These are phyloP conservation scores for Rhodotorula babjevae DNA, from an alignment of 768 basidiomycete species.

Conservation along the genomic window DNA sequence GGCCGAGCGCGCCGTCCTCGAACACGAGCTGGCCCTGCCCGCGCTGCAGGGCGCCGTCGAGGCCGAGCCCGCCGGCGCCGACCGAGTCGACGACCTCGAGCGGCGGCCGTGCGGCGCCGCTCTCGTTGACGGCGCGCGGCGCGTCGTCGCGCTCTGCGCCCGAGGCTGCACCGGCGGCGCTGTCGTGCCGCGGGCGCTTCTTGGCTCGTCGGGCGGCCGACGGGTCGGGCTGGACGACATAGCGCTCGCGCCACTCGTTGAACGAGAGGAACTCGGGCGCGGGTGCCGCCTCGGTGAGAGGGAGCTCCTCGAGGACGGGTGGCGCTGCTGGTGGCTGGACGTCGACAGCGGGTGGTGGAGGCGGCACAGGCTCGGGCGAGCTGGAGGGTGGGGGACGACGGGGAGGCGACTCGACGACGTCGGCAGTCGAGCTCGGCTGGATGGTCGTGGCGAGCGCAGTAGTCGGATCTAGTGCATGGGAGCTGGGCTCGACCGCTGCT, in stretches of 20 bases:
- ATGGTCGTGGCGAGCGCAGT: too few relatives aligned
- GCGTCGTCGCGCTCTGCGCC: constrained; percentile 5
- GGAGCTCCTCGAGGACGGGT: constrained; percentile 1
- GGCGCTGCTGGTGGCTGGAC: neutral
- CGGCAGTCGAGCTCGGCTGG: too few relatives aligned
- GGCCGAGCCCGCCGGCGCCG: neutral
- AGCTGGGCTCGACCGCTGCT: neutral
- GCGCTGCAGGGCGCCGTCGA: neutral
- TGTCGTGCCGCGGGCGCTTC: constrained; percentile 34
- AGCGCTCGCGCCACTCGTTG: constrained; percentile 80
- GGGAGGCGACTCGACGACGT: too few relatives aligned
- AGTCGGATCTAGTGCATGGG: neutral
- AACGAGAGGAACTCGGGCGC: constrained; percentile 60
- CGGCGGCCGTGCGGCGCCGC: neutral
- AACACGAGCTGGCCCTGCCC: neutral
- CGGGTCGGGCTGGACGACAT: constrained; percentile 49
- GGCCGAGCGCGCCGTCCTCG: neutral
- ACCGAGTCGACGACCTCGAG: neutral
- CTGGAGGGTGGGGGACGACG: neutral
- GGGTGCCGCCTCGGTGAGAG: constrained; percentile 15
- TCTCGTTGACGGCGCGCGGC: neutral
- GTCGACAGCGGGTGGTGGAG: neutral
- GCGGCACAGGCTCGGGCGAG: neutral
- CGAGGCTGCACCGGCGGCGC: neutral
- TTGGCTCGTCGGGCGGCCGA: constrained; percentile 21